Evolutionary conservation across 2,329 filamentous ascomycete species (phyloP), one percentile per base, ranked within the genome.

Genomic region (Sporothrix mexicana): DNA sequence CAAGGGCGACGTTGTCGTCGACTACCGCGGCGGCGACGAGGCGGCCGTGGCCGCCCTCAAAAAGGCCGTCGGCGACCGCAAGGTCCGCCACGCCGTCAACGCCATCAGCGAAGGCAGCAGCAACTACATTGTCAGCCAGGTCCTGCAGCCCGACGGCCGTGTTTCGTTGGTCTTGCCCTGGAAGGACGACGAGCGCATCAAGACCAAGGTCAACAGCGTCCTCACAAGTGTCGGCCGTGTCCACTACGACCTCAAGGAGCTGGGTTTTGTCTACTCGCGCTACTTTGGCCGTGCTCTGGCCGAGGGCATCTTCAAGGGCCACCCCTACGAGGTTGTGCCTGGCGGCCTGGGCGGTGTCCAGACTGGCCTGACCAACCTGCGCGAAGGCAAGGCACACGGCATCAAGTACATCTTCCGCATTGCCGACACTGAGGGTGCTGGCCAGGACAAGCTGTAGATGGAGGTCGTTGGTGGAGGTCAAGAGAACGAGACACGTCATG

Each of bases 361-460:
- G 76, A 78, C 77, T 51, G 88, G 80, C 0, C 78, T 91, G 78
- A 78, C 77, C 74, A 83, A 87, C 75, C 77, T 91, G 77, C 85
- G 84, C 76, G 82, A 82, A 23, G 88, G 88, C 0, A 88, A 86
- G 77, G 87, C 85, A 13, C 88, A 85, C 77, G 89, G 85, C 2
- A 82, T 86, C 0, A 91, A 91, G 80, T 90, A 89, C 80, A 84
- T 91, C 0, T 87, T 88, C 76, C 81, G 76, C 2, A 75, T 77
- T 36, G 69, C n/a, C 12, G 76, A 77, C 3, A 76, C 76, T 2
- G 72, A 73, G 53, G 73, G 73, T 6, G 64, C 69, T 3, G 47
- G 70, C 6, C 17, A 72, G 20, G 64, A 72, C 55, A 64, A 57
- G 62, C 13, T 67, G 61, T 68, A 30, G 4, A 2, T 9, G 7